Conservation (phyloP, 352 stramenopile genomes). For the Phytopythium delawarense region DNA sequence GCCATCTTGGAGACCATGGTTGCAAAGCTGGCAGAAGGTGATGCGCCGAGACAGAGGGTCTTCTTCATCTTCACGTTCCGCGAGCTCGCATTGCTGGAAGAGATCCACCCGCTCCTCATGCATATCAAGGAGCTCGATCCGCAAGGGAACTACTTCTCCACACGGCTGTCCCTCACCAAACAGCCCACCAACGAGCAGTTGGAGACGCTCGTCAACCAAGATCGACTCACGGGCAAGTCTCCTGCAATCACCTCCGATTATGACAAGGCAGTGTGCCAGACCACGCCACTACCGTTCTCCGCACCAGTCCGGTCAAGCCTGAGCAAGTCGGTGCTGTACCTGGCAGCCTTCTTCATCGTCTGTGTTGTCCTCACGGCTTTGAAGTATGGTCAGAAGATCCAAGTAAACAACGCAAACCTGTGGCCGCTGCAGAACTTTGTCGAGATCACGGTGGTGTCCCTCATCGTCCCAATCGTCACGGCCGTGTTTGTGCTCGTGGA, state of each 20-base stretch:
- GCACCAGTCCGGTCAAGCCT: conserved; percentile 3
- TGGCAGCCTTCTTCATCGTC: conserved; percentile 2
- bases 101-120: conserved; percentile 26
- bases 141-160: conserved; percentile 14
- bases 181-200: conserved; percentile 1
- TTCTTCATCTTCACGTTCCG: conserved; percentile 40
- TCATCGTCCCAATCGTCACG: conserved; percentile 1
- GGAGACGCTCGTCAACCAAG: conserved; percentile 4
- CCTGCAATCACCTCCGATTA: not conserved
- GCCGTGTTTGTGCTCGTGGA: conserved; percentile 3
- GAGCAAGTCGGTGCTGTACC: conserved; percentile 3
- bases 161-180: conserved; percentile 3
- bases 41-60: conserved; percentile 5
- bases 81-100: conserved; percentile 28
- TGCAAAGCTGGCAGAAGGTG: not conserved
- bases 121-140: conserved; percentile 25
- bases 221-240: not conserved
- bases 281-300: not conserved
- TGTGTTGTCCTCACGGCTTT: not conserved
- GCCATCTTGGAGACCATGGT: conserved; percentile 11
- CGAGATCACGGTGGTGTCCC: conserved; percentile 8
- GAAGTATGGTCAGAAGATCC: conserved; percentile 5
- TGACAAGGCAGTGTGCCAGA: not conserved
- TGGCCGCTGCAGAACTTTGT: conserved; percentile 11
- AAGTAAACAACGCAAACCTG: not conserved